These are phyloP conservation scores for Pugionium dolabratum DNA, from an alignment of 345 rosid species.

Conservation along the genomic window DNA sequence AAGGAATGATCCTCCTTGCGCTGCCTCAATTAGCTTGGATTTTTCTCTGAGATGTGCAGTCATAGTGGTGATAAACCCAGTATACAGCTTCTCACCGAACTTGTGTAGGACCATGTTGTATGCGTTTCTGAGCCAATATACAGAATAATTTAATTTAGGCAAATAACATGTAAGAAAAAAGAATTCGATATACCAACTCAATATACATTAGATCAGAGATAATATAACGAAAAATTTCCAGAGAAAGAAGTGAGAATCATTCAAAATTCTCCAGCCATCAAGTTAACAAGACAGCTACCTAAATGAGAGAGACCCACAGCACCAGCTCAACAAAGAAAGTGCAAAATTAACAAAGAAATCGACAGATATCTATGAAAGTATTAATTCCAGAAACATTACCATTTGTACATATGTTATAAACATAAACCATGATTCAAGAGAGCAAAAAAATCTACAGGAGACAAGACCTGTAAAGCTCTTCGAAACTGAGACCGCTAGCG, in stretches of 20 bases:
- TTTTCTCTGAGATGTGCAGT: conserved; percentile 83
- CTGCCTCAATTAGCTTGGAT: conserved; percentile 75
- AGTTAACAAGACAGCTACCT: not conserved
- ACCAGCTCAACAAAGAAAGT: conserved; percentile 13
- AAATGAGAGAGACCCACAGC: not conserved
- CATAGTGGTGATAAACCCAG: conserved; percentile 84
- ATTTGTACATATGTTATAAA: not conserved
- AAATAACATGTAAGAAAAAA: not conserved
- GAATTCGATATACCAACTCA: not conserved
- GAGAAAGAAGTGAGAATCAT: not conserved
- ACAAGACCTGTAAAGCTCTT: conserved; percentile 88
- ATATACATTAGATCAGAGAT: not conserved
- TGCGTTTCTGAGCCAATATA: conserved; percentile 65
- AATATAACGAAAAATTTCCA: not conserved
- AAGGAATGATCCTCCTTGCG: conserved; percentile 87
- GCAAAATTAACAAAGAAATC: not conserved
- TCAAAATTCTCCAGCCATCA: not conserved
- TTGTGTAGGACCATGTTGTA: conserved; percentile 99
- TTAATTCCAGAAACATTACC: not conserved
- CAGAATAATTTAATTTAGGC: conserved; percentile 8
- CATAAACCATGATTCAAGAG: conserved; percentile 10
- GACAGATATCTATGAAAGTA: not conserved
- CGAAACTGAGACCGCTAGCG: conserved; percentile 96
- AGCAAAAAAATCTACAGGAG: not conserved
- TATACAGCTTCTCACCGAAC: conserved; percentile 85